phyloP scores from a whole-genome alignment of 2,329 filamentous ascomycete genomes.

The Tolypocladium endophyticum region DNA sequence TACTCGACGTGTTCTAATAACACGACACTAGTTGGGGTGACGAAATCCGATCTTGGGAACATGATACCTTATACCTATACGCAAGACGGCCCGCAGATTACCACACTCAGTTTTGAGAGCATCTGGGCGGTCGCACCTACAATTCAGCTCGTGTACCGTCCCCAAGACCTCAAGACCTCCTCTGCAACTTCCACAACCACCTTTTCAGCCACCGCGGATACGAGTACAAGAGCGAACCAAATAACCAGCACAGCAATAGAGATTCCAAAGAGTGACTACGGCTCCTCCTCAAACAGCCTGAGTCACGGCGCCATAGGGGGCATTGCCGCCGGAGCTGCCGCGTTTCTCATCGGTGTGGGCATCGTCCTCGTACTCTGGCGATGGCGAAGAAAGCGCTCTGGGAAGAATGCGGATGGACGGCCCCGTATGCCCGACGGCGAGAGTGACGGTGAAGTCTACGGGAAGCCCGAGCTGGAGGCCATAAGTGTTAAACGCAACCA shows the following conservation, averaged over 20 bases:
- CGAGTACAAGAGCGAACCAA: background rate
- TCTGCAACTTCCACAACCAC: background rate
- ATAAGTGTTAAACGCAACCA: background rate
- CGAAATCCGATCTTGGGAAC: background rate
- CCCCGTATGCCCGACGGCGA: too few species aligned
- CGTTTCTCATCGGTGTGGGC: background rate
- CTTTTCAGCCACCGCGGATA: background rate
- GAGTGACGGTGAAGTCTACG: background rate
- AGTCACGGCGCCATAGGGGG: background rate
- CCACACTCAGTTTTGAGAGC: background rate
- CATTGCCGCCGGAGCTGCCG: background rate
- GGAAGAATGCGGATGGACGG: background rate
- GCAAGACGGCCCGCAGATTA: background rate
- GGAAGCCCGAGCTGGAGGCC: background rate
- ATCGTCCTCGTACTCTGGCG: background rate
- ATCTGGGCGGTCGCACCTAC: fast-evolving
- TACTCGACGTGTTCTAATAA: background rate
- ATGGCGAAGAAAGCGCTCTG: background rate
- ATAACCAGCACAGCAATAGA: background rate
- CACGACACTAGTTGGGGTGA: background rate
- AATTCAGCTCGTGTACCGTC: background rate
- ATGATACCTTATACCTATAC: background rate
- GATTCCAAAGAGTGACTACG: background rate
- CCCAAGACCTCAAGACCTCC: background rate
- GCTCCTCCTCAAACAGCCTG: background rate